Conservation (phyloP, 2,329 filamentous ascomycete genomes). For the Didymella sp. region DNA sequence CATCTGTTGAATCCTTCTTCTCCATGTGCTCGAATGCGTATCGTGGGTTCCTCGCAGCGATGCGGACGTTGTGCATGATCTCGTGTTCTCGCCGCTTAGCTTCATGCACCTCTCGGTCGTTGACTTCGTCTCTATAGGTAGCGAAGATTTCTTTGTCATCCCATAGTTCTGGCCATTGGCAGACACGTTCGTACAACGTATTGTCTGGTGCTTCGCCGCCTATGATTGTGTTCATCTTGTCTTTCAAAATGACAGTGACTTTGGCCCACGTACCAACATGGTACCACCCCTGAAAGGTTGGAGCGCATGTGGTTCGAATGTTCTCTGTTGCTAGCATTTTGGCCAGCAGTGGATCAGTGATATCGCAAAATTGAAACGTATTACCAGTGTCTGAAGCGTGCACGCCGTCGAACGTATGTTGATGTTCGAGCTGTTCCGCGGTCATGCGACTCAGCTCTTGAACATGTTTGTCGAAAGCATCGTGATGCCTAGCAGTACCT, state of each 20-base stretch:
- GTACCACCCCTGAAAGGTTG: conserved; percentile 77
- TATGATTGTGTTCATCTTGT: conserved; percentile 68
- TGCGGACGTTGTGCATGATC: conserved; percentile 43
- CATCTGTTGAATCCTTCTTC: conserved; percentile 6
- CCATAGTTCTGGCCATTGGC: conserved; percentile 45
- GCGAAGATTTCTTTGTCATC: conserved; percentile 41
- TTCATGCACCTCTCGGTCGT: conserved; percentile 30
- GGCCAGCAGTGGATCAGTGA: conserved; percentile 78
- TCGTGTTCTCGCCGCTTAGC: conserved; percentile 40
- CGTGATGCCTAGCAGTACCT: conserved; percentile 35
- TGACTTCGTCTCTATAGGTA: conserved; percentile 40
- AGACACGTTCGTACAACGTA: conserved; percentile 40
- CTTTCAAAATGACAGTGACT: conserved; percentile 84
- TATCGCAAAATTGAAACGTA: conserved; percentile 93
- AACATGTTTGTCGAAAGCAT: conserved; percentile 37
- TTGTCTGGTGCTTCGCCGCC: conserved; percentile 44
- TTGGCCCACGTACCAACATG: conserved; percentile 82
- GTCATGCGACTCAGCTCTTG: conserved; percentile 33
- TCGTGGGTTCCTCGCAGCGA: conserved; percentile 42
- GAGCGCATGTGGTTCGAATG: conserved; percentile 54
- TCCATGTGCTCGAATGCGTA: conserved; percentile 46
- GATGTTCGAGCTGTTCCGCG: conserved; percentile 32
- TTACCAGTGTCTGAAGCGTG: conserved; percentile 80
- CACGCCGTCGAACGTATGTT: conserved; percentile 83
- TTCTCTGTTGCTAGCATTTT: conserved; percentile 69